Conservation (phyloP, 2,329 filamentous ascomycete genomes). For the Trichoderma aggressivum region DNA sequence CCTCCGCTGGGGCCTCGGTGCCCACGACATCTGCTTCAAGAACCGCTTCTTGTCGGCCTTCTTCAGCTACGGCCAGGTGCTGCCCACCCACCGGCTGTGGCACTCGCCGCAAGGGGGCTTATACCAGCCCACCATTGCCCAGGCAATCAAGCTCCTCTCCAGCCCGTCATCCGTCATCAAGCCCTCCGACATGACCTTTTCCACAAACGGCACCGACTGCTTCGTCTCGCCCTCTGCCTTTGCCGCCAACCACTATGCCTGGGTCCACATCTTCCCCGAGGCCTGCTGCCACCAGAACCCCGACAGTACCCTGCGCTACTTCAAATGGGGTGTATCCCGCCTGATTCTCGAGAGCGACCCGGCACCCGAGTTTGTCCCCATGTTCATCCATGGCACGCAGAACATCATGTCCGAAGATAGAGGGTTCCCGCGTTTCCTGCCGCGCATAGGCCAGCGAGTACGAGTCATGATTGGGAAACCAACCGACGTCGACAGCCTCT, state of each 20-base stretch:
- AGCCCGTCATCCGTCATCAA: conserved; percentile 48
- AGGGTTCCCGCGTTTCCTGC: conserved; percentile 74
- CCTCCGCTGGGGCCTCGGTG: conserved; percentile 83
- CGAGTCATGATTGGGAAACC: conserved; percentile 75
- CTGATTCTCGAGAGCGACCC: conserved; percentile 87
- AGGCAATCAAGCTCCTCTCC: conserved; percentile 82
- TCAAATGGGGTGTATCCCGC: conserved; percentile 94
- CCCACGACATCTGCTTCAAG: conserved; percentile 92
- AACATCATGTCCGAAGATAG: conserved; percentile 84
- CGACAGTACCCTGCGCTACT: conserved; percentile 80
- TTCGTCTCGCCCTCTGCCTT: conserved; percentile 72
- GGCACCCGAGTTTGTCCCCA: conserved; percentile 82
- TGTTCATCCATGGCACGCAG: conserved; percentile 91
- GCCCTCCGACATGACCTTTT: conserved; percentile 49
- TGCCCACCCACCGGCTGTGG: conserved; percentile 79
- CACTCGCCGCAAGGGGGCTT: conserved; percentile 80
- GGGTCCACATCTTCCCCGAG: conserved; percentile 96
- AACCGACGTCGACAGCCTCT: conserved; percentile 68
- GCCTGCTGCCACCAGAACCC: conserved; percentile 89
- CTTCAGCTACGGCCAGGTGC: conserved; percentile 84
- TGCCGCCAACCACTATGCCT: conserved; percentile 65
- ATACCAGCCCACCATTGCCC: conserved; percentile 83
- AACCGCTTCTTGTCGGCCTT: conserved; percentile 72
- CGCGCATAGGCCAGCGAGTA: conserved; percentile 67
- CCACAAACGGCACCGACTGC: conserved; percentile 62